Evolutionary conservation across 164 flowering plant genomes (phyloP).

Genomic region (Magnolia sinica): DNA sequence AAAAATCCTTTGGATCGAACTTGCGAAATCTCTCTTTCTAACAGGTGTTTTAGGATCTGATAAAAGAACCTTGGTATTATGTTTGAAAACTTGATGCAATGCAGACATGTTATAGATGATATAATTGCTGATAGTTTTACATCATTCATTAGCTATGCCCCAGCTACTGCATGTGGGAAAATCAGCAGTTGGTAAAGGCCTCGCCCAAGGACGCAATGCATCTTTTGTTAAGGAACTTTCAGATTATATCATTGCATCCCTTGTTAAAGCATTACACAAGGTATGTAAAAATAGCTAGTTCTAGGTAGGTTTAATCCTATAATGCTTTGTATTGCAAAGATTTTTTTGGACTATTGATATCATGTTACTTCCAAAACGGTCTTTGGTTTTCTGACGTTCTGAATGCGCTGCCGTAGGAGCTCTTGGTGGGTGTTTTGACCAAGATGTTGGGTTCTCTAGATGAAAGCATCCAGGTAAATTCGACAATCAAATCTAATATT

Average conservation of each 20-base stretch:
- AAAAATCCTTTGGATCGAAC: not conserved
- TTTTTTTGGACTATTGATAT: not conserved
- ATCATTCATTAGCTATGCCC: constrained; percentile 59
- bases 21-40: not conserved
- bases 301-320: too few species aligned
- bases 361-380: not conserved
- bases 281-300: constrained; percentile 19
- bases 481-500: not conserved
- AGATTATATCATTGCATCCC: constrained; percentile 60
- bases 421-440: constrained; percentile 65
- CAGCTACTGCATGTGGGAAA: constrained; percentile 71
- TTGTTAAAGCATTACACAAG: constrained; percentile 72
- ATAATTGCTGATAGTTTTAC: not conserved
- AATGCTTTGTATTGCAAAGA: too few species aligned
- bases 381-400: constrained; percentile 1
- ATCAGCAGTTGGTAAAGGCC: constrained; percentile 66
- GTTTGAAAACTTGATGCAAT: not conserved
- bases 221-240: constrained; percentile 67
- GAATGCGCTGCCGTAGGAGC: constrained; percentile 46
- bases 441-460: constrained; percentile 68
- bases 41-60: not conserved
- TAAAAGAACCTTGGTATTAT: not conserved
- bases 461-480: constrained; percentile 66
- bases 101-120: not conserved
- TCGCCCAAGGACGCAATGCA: constrained; percentile 58